Evolutionary conservation across 2,329 filamentous ascomycete species (phyloP).

Genomic region (Gnomoniopsis smithogilvyi): DNA sequence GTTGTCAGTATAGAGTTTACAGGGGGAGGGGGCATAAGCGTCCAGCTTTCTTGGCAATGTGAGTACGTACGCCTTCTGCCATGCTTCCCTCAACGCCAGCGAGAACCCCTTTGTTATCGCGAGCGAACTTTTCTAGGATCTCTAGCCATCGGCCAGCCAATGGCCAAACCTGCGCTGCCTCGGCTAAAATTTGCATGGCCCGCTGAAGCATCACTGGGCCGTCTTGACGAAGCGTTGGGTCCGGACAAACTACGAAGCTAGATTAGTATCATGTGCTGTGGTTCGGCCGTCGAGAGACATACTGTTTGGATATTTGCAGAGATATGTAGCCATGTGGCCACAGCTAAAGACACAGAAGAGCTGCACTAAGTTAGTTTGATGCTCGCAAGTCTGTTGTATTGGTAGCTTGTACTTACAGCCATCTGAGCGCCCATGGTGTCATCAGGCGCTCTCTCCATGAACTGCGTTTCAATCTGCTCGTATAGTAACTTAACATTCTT

Average conservation of each 20-base stretch:
- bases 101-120: constrained; percentile 37
- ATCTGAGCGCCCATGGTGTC: constrained; percentile 53
- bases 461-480: constrained; percentile 50
- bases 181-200: constrained; percentile 42
- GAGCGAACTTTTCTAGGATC: constrained; percentile 44
- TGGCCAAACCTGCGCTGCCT: constrained; percentile 50
- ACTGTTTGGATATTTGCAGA: constrained; percentile 50
- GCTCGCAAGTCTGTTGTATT: neutral
- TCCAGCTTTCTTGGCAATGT: neutral
- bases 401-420: constrained; percentile 33
- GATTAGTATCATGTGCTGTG: constrained; percentile 8
- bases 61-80: constrained; percentile 42
- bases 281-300: constrained; percentile 21
- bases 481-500: constrained; percentile 44
- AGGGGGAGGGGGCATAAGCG: constrained; percentile 10
- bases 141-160: constrained; percentile 51
- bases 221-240: constrained; percentile 34
- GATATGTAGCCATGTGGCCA: constrained; percentile 48
- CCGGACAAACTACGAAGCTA: constrained; percentile 38
- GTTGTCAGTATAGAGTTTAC: constrained; percentile 24
- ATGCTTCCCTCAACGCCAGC: constrained; percentile 43
- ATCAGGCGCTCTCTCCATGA: constrained; percentile 40
- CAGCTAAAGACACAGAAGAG: constrained; percentile 55
- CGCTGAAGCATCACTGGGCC: constrained; percentile 45
- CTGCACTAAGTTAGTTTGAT: constrained; percentile 20